Percentiles rank a stretch among this genome's conserved stretches.
Conservation (phyloP, 2,329 filamentous ascomycete species). For the Cytospora schulzeri region DNA sequence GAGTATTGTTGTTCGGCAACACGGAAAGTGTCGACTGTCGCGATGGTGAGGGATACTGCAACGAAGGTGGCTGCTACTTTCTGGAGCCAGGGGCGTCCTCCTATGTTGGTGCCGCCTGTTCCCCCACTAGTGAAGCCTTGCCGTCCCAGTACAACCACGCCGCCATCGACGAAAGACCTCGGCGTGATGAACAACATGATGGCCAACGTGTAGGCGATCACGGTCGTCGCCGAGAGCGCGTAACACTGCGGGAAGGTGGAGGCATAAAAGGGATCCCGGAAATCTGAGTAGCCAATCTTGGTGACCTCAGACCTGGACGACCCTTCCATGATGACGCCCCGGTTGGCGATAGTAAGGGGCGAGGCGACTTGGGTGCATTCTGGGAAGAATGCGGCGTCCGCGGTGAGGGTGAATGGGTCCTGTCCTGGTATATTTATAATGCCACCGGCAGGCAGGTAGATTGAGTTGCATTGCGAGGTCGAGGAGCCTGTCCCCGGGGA, state of each 20-base stretch:
- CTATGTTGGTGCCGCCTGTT: conserved; percentile 78
- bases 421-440: conserved; percentile 53
- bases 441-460: conserved; percentile 47
- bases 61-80: conserved; percentile 76
- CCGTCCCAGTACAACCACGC: conserved; percentile 76
- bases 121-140: conserved; percentile 85
- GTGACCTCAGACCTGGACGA: conserved; percentile 32
- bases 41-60: conserved; percentile 86
- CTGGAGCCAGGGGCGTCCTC: conserved; percentile 91
- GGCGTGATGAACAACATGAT: conserved; percentile 94
- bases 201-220: conserved; percentile 88
- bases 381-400: conserved; percentile 62
- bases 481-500: conserved; percentile 27
- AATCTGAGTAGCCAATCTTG: conserved; percentile 59
- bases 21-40: conserved; percentile 86
- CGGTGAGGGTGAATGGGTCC: conserved; percentile 60
- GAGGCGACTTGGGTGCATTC: conserved; percentile 50
- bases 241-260: conserved; percentile 93
- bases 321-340: conserved; percentile 39
- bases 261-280: conserved; percentile 87
- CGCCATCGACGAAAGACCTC: conserved; percentile 88
- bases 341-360: conserved; percentile 46
- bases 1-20: conserved; percentile 82
- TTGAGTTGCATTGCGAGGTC: conserved; percentile 29
- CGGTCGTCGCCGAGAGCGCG: conserved; percentile 86